These are phyloP conservation scores for Chlorokybus atmophyticus DNA, from an alignment of 139 green algal species.

Conservation along the genomic window DNA sequence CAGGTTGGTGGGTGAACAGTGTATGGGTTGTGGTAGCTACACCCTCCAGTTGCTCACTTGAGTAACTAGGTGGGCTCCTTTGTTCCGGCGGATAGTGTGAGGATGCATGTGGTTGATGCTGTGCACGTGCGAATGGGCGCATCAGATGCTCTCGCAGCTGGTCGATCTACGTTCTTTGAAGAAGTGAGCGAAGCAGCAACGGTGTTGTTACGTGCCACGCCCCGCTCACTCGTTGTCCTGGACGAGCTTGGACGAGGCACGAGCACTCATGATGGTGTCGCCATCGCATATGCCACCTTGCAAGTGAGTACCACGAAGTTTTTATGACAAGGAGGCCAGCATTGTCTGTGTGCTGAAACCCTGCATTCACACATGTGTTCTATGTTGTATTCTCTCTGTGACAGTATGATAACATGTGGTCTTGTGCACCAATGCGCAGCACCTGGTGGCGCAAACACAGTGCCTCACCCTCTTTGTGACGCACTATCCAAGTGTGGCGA, in stretches of 20 bases:
- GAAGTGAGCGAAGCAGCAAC: constrained; percentile 61
- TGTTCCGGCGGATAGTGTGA: constrained; percentile 54
- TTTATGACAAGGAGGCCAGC: neutral
- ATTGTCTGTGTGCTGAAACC: neutral
- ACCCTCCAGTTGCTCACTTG: neutral
- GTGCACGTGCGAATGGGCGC: constrained; percentile 84
- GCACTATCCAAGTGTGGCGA: constrained; percentile 44
- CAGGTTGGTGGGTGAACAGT: constrained; percentile 21
- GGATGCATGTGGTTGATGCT: constrained; percentile 55
- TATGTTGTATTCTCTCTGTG: too few relatives aligned
- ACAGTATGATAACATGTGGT: neutral
- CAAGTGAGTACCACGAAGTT: constrained; percentile 8
- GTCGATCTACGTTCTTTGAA: constrained; percentile 53
- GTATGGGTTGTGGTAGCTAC: neutral
- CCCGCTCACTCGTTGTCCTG: constrained; percentile 44
- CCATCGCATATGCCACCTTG: constrained; percentile 49
- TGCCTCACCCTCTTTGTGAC: constrained; percentile 61
- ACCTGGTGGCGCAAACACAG: constrained; percentile 8
- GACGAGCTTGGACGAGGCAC: constrained; percentile 57
- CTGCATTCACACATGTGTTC: too few relatives aligned
- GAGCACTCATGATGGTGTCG: constrained; percentile 42
- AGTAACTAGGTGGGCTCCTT: constrained; percentile 60
- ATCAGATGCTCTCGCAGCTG: constrained; percentile 43
- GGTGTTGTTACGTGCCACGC: constrained; percentile 53
- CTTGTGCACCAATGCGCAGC: constrained; percentile 1